Evolutionary conservation across 768 basidiomycete genomes (phyloP).

Genomic region (Floccularia luteovirens): DNA sequence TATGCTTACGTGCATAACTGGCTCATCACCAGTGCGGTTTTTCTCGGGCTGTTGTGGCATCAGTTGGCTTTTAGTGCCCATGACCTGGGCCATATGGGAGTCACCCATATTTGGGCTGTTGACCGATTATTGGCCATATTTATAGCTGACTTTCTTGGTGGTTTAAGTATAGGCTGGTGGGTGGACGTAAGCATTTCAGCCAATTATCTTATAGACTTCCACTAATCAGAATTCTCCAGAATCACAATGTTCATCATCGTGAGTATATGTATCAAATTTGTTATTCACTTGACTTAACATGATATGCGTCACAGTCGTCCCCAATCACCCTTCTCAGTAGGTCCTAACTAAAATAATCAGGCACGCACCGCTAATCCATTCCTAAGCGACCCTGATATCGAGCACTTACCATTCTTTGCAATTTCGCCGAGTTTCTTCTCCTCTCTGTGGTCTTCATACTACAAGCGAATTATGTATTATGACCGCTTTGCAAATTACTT

Average conservation of each 20-base stretch:
- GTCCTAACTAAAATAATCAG: conserved; percentile 14
- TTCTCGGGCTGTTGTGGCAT: conserved; percentile 89
- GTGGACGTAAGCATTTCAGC: conserved; percentile 64
- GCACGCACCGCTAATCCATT: conserved; percentile 8
- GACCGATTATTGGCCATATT: conserved; percentile 78
- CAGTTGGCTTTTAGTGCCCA: conserved; percentile 90
- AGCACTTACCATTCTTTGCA: conserved; percentile 91
- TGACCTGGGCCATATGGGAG: conserved; percentile 92
- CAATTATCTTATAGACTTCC: conserved; percentile 7
- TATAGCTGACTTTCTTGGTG: conserved; percentile 84
- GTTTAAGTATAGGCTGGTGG: conserved; percentile 97
- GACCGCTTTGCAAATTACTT: conserved; percentile 61
- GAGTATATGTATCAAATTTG: conserved; percentile 27
- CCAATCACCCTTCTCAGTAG: conserved; percentile 96
- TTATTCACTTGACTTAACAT: conserved; percentile 8
- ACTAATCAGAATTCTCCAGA: conserved; percentile 30
- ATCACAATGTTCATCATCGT: conserved; percentile 96
- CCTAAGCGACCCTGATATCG: conserved; percentile 73
- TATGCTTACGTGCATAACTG: conserved; percentile 56
- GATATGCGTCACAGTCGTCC: conserved; percentile 80
- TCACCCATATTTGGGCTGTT: conserved; percentile 78
- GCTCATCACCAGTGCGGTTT: conserved; percentile 69
- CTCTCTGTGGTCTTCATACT: conserved; percentile 89
- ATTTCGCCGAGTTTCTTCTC: conserved; percentile 84
- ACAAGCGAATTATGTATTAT: conserved; percentile 79